These are phyloP conservation scores for Megacollybia platyphylla DNA, from an alignment of 1,284 basidiomycete genomes.

Conservation along the genomic window DNA sequence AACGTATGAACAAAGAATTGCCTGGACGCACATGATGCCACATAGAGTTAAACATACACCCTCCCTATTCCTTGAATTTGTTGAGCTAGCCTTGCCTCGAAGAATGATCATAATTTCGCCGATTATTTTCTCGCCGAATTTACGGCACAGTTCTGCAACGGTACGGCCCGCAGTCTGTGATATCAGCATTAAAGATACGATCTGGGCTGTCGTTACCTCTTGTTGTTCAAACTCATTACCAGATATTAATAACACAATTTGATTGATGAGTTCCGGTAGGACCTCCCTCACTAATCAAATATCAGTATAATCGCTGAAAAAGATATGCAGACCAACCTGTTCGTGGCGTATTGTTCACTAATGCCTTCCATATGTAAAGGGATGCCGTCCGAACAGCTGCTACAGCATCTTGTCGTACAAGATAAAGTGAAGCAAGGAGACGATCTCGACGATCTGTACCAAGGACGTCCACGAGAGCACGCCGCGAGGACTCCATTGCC, in stretches of 20 bases:
- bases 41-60: conserved; percentile 84
- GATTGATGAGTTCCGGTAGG: conserved; percentile 74
- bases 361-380: conserved; percentile 96
- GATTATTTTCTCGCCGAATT: conserved; percentile 90
- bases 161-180: conserved; percentile 76
- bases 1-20: not conserved
- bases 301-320: conserved; percentile 3
- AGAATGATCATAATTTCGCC: conserved; percentile 77
- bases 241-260: conserved; percentile 68
- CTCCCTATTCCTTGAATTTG: conserved; percentile 67
- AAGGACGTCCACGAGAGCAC: conserved; percentile 79
- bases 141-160: conserved; percentile 82
- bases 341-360: conserved; percentile 84
- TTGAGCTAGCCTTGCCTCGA: conserved; percentile 56
- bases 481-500: conserved; percentile 68
- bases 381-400: conserved; percentile 85
- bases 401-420: conserved; percentile 91
- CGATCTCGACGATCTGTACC: conserved; percentile 85
- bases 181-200: conserved; percentile 3
- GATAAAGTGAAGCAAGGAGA: conserved; percentile 84
- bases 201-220: conserved; percentile 45
- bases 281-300: conserved; percentile 74
- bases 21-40: conserved; percentile 66
- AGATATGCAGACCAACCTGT: conserved; percentile 38
- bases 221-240: conserved; percentile 78